Evolutionary conservation across 2,329 filamentous ascomycete species (phyloP).

Genomic region (Colletotrichum trifolii): DNA sequence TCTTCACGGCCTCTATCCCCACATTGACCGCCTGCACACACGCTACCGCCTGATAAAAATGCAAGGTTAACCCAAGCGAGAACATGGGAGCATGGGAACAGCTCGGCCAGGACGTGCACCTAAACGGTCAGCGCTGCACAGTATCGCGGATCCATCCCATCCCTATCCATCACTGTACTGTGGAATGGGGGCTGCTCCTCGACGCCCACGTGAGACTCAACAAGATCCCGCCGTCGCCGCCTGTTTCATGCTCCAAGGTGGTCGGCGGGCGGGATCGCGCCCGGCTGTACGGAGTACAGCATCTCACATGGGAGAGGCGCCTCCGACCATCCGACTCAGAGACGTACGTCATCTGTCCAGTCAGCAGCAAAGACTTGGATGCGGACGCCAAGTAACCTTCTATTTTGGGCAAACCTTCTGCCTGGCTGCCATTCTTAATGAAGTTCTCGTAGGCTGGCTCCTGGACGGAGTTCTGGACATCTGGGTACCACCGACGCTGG

Average conservation of each 20-base stretch:
- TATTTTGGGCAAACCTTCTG: slow-evolving; percentile 15
- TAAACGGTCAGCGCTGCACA: slow-evolving; percentile 27
- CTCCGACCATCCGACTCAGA: slow-evolving; percentile 10
- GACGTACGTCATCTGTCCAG: slow-evolving; percentile 35
- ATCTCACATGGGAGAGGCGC: slow-evolving; percentile 19
- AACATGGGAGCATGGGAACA: slow-evolving; percentile 33
- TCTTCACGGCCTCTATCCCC: slow-evolving; percentile 32
- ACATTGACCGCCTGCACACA: slow-evolving; percentile 30
- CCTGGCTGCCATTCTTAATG: not conserved
- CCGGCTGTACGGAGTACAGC: not conserved
- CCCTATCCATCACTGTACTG: slow-evolving; percentile 12
- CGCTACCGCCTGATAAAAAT: slow-evolving; percentile 34
- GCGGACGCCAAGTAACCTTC: slow-evolving; percentile 32
- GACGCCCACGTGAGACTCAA: slow-evolving; percentile 33
- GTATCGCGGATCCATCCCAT: slow-evolving; percentile 29
- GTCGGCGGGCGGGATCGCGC: slow-evolving; percentile 26
- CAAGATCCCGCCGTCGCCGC: slow-evolving; percentile 30
- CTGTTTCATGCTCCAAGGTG: slow-evolving; percentile 27
- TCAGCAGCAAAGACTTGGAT: slow-evolving; percentile 22
- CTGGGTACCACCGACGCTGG: slow-evolving; percentile 14
- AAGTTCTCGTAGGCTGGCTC: too few species aligned
- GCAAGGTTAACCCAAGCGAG: slow-evolving; percentile 31
- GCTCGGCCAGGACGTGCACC: slow-evolving; percentile 26
- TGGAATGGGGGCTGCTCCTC: slow-evolving; percentile 28
- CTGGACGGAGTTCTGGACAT: not conserved